Conservation (phyloP, 345 rosid species). For the Gossypium herbaceum region DNA sequence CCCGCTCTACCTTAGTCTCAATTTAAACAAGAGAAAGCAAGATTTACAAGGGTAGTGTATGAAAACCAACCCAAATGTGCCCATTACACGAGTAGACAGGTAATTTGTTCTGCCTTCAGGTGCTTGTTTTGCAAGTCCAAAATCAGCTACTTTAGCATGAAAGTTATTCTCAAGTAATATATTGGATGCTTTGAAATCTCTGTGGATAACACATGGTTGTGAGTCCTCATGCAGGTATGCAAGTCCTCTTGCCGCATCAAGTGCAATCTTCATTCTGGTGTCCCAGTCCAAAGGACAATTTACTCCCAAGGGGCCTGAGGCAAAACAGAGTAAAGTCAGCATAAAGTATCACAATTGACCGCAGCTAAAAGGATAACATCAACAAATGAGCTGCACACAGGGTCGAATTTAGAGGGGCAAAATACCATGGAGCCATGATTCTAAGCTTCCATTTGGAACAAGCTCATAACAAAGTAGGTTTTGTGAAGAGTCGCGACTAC, state of each 20-base stretch:
- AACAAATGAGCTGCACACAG: slow-evolving; percentile 4
- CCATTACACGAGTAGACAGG: slow-evolving; percentile 98
- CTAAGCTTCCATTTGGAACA: slow-evolving; percentile 95
- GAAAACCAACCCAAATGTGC: slow-evolving; percentile 88
- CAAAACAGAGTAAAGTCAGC: slow-evolving; percentile 19
- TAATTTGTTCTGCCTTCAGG: slow-evolving; percentile 97
- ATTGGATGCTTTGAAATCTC: slow-evolving; percentile 98
- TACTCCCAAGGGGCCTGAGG: slow-evolving; percentile 80
- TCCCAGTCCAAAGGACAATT: slow-evolving; percentile 98
- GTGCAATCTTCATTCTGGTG: slow-evolving; percentile 96
- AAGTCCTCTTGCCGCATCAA: slow-evolving; percentile 98
- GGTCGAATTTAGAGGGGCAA: slow-evolving; percentile 8
- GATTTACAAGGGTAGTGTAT: slow-evolving; percentile 3
- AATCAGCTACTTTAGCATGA: slow-evolving; percentile 96
- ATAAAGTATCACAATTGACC: slow-evolving; percentile 5
- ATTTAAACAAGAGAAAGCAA: neutral
- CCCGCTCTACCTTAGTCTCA: slow-evolving; percentile 2
- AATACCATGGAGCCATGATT: slow-evolving; percentile 97
- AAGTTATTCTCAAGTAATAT: slow-evolving; percentile 93
- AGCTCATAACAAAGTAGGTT: slow-evolving; percentile 95
- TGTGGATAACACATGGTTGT: slow-evolving; percentile 94
- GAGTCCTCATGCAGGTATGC: slow-evolving; percentile 98
- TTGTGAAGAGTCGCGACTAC: slow-evolving; percentile 83
- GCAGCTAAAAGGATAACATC: slow-evolving; percentile 9
- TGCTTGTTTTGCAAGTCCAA: slow-evolving; percentile 98